Conservation (phyloP, 768 basidiomycete genomes). For the Podaxis sp. region DNA sequence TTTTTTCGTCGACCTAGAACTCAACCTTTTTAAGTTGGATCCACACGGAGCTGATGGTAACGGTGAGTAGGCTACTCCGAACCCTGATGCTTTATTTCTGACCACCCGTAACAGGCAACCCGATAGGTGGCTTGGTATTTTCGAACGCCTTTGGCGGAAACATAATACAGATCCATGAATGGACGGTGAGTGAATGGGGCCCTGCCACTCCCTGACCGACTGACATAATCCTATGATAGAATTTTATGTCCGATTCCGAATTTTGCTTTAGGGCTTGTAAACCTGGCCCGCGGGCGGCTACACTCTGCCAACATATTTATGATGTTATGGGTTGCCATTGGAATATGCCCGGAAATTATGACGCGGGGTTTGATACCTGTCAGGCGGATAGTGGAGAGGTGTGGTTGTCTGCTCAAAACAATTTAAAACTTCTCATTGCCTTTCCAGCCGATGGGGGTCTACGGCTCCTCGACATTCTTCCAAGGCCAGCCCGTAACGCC, state of each 20-base stretch:
- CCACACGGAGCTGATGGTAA: slow-evolving; percentile 66
- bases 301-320: slow-evolving; percentile 62
- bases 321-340: slow-evolving; percentile 56
- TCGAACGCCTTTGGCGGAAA: slow-evolving; percentile 60
- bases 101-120: slow-evolving; percentile 39
- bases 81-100: background rate
- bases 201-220: background rate
- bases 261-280: slow-evolving; percentile 79
- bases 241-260: slow-evolving; percentile 56
- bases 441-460: slow-evolving; percentile 63
- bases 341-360: slow-evolving; percentile 60
- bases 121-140: slow-evolving; percentile 71
- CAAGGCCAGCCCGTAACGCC: slow-evolving; percentile 64
- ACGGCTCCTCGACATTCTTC: slow-evolving; percentile 62
- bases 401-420: slow-evolving; percentile 12
- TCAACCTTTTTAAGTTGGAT: slow-evolving; percentile 45
- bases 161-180: slow-evolving; percentile 62
- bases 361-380: slow-evolving; percentile 51
- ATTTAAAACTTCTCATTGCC: slow-evolving; percentile 6
- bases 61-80: slow-evolving; percentile 28
- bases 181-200: slow-evolving; percentile 53
- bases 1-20: background rate
- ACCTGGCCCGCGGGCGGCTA: slow-evolving; percentile 46
- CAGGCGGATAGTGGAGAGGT: slow-evolving; percentile 52
- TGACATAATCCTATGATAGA: slow-evolving; percentile 32